phyloP scores from a whole-genome alignment of 1,284 basidiomycete genomes.

The Schizophyllum amplum region DNA sequence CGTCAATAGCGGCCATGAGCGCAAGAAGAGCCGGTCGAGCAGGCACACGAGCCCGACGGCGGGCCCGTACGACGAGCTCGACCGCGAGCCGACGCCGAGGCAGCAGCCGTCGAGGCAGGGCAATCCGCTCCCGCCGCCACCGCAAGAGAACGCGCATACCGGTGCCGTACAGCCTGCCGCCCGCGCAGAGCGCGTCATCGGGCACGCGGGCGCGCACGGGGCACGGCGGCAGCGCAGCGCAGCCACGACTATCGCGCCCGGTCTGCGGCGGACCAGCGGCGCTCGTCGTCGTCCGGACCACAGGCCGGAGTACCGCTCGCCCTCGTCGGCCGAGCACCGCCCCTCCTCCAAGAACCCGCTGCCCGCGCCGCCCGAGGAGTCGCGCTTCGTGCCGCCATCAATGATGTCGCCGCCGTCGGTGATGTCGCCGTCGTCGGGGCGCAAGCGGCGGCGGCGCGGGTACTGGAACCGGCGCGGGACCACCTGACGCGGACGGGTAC shows the following conservation, averaged over 20 bases:
- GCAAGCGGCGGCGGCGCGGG: constrained; percentile 35
- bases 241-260: constrained; percentile 1
- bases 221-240: neutral
- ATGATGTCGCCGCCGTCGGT: too few species aligned
- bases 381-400: neutral
- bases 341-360: constrained; percentile 8
- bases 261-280: neutral
- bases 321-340: constrained; percentile 5
- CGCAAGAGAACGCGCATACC: neutral
- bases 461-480: constrained; percentile 68
- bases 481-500: constrained; percentile 45
- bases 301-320: constrained; percentile 4
- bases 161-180: neutral
- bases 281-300: neutral
- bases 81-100: neutral
- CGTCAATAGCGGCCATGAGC: too few species aligned
- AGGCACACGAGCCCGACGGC: neutral
- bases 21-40: neutral
- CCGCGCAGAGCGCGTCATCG: constrained; percentile 2
- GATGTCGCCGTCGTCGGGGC: constrained; percentile 9
- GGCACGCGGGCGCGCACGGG: neutral
- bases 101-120: too few species aligned
- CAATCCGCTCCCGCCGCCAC: constrained; percentile 4
- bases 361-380: constrained; percentile 13
- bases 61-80: neutral